Percentiles rank a stretch among this genome's conserved stretches.
Conservation (phyloP, 257 asterid species). For the Nicotiana tomentosiformis region DNA sequence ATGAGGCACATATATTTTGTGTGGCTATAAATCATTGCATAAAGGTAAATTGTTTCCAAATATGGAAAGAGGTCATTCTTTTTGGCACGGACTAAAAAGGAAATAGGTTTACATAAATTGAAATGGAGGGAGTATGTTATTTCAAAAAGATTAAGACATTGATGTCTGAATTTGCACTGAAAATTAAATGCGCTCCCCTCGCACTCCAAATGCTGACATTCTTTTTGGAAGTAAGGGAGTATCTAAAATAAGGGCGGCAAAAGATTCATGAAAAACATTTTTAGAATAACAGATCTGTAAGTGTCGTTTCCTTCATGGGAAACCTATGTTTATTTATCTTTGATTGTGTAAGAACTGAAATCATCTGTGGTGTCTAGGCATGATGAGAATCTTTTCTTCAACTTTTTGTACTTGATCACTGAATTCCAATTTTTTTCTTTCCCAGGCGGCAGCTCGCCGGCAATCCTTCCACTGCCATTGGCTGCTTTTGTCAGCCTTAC, state of each 20-base stretch:
- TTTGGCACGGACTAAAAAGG: too few species aligned
- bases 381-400: neutral
- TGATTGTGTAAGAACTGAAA: neutral
- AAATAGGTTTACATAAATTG: too few species aligned
- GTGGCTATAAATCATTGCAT: too few species aligned
- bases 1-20: too few species aligned
- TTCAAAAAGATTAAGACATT: neutral
- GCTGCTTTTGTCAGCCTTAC: constrained; percentile 99
- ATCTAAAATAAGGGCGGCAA: neutral
- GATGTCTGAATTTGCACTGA: neutral
- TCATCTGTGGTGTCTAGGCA: neutral
- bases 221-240: neutral
- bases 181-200: neutral
- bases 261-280: neutral
- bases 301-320: neutral
- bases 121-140: neutral
- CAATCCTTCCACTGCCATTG: constrained; percentile 87
- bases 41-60: too few species aligned
- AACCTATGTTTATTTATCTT: neutral
- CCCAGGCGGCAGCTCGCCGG: constrained; percentile 81
- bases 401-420: neutral
- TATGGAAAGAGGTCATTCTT: too few species aligned
- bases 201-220: neutral
- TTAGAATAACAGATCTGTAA: neutral
- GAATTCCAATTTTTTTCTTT: constrained; percentile 10